Evolutionary conservation across 1,139 yeast species (phyloP), one percentile per base, ranked within the genome.

Genomic region (Protomyces pachydermus): DNA sequence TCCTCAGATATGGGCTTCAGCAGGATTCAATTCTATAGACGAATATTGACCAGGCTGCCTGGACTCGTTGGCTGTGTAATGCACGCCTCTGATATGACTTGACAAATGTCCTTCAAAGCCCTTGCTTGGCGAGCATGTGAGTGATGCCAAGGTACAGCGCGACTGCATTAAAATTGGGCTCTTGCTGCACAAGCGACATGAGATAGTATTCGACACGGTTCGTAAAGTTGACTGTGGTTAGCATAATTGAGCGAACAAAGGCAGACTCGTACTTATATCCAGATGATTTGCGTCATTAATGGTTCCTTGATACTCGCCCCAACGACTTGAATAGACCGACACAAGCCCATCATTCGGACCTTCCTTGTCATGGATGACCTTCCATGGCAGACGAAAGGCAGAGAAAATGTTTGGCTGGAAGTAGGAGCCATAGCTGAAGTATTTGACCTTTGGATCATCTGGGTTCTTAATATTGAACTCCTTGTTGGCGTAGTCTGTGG

Each of bases 271-370:
- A 52, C 55, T 52, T 65, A 90, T 78, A 72, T 91, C 97, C 67
- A 89, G 77, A 74, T 91, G 97, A 74, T 91, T 97, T 2, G 88
- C 90, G 68, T 85, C 81, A 54, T 84, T 84, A 50, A 91, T 74
- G 0, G 95, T 87, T 0, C 97, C 97, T 69, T 85, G 72, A 73
- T 88, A 89, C 52, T 82, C 76, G 0, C 97, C 97, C 97, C 97
- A 91, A 71, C 81, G 82, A 1, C 95, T 79, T 66, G 95, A 87
- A 52, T 79, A 78, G 0, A 89, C 87, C 68, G 93, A 86, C 1
- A 91, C 96, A 75, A 91, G 74, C 0, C 97, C 97, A 75, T 91
- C 97, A 73, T 89, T 90, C 18, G 56, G 56, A 8, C 66, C 66
- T 55, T 64, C 66, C 18, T 46, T 32, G 28, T 60, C 65, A 16